A percentile compares a stretch with the other conserved stretches of the same genome.
These are phyloP conservation scores for Cordyceps cicadae DNA, from an alignment of 2,329 filamentous ascomycete genomes.

Conservation along the genomic window DNA sequence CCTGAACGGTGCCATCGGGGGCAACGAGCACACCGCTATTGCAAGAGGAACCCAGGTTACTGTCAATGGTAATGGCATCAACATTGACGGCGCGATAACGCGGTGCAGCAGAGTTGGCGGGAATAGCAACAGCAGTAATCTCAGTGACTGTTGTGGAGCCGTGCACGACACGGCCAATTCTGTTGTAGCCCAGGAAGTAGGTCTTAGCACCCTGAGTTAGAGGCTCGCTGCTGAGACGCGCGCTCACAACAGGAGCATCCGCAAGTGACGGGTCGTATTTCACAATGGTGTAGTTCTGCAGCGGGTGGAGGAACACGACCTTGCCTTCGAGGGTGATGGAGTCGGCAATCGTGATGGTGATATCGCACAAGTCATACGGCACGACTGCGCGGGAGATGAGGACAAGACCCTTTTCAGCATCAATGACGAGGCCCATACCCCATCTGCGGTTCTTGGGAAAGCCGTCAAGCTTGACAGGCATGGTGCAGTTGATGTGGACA, in stretches of 20 bases:
- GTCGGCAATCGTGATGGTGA: constrained; percentile 91
- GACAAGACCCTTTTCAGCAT: constrained; percentile 91
- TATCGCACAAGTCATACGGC: constrained; percentile 93
- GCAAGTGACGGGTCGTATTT: constrained; percentile 91
- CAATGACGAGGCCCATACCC: constrained; percentile 94
- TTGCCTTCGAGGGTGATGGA: constrained; percentile 91
- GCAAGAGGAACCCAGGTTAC: constrained; percentile 80
- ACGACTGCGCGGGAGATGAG: constrained; percentile 90
- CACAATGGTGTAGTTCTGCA: constrained; percentile 94
- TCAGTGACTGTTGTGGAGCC: constrained; percentile 93
- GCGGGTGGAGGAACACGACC: constrained; percentile 88
- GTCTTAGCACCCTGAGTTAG: constrained; percentile 91
- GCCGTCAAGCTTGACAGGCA: constrained; percentile 96
- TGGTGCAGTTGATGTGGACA: constrained; percentile 82
- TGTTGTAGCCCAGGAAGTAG: constrained; percentile 97
- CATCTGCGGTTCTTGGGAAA: constrained; percentile 91
- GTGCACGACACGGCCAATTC: constrained; percentile 87
- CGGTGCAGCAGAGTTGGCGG: constrained; percentile 83
- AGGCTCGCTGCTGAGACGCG: constrained; percentile 68
- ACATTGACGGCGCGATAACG: constrained; percentile 92
- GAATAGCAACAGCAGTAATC: constrained; percentile 93
- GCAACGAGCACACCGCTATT: constrained; percentile 88
- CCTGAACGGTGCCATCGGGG: constrained; percentile 86
- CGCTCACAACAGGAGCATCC: constrained; percentile 86
- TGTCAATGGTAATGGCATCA: constrained; percentile 95